These are phyloP conservation scores for Cladorrhinum sp. DNA, from an alignment of 2,329 filamentous ascomycete genomes.

Conservation along the genomic window DNA sequence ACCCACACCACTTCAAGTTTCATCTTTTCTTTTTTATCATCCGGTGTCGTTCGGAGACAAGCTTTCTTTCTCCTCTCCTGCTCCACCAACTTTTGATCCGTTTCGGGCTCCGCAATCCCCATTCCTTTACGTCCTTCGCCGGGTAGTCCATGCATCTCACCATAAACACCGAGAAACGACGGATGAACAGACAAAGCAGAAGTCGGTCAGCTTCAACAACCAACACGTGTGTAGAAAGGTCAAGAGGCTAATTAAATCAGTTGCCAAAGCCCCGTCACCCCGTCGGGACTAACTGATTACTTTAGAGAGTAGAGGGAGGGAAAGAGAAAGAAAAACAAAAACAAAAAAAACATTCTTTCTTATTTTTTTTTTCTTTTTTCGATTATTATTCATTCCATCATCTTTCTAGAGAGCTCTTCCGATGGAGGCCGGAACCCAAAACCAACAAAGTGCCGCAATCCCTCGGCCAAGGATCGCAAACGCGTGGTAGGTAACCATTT, in stretches of 20 bases:
- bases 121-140: neutral
- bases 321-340: too few relatives aligned
- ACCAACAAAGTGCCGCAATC: constrained; percentile 14
- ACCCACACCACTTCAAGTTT: neutral
- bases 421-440: constrained; percentile 10
- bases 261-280: neutral
- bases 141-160: neutral
- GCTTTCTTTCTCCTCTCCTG: constrained; percentile 8
- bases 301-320: neutral
- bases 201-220: too few relatives aligned
- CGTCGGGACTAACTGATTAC: neutral
- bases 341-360: too few relatives aligned
- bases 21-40: constrained; percentile 11
- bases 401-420: too few relatives aligned
- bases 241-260: neutral
- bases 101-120: neutral
- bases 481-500: constrained; percentile 44
- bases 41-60: constrained; percentile 21
- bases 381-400: neutral
- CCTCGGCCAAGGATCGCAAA: constrained; percentile 39
- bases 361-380: neutral
- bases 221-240: too few relatives aligned
- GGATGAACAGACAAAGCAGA: constrained; percentile 3
- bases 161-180: constrained; percentile 18
- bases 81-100: constrained; percentile 11